Base-by-base conservation (phyloP, 2,329 filamentous ascomycete species). In the Scleromitrula shiraiana region DNA sequence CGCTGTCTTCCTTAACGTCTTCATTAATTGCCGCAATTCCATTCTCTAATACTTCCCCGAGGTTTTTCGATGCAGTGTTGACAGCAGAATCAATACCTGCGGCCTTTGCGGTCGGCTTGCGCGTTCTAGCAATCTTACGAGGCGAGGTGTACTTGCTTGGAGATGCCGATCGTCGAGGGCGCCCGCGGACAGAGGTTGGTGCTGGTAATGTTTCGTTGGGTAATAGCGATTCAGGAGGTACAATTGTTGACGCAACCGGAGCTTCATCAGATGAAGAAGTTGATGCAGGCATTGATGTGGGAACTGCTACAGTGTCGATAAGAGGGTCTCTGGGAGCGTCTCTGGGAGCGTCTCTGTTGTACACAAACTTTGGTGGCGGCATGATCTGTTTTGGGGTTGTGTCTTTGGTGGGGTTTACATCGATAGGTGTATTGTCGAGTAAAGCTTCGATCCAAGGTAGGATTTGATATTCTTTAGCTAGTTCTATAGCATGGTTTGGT, bases 391-490 rank as follows among this genome's bases (percentile, higher is more conserved):
- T 89, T 55, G 82, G 76, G 47, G 87, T 77, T 55, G 53, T 47
- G 40, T 64, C 60, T 39, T 64, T 65, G 4, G 54, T 51, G 5
- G 53, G 57, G 33, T 62, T 72, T 23, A 73, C 64, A 36, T 71
- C 64, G 52, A 97, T 95, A 23, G 89, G 83, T 54, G 83, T 73
- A n/a, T 88, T 82, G 64, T 97, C 91, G 41, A 98, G 77, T 15
- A 98, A 76, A n/a, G 93, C 93, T 49, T 80, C 80, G 57, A 98
- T 88, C 93, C 93, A 98, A 37, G 84, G 75, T 41, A 76, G 69
- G 66, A 97, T 89, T 49, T 79, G 76, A 66, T 97, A 98, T 67
- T 97, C 90, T 38, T 86, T 81, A 43, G 91, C 87, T 10, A 98
- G 76, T 50, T 78, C 70, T 37, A 98, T 76, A 29, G 93, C 93